Conservation (phyloP, 2,329 filamentous ascomycete genomes). For the Lasiodiplodia gonubiensis region DNA sequence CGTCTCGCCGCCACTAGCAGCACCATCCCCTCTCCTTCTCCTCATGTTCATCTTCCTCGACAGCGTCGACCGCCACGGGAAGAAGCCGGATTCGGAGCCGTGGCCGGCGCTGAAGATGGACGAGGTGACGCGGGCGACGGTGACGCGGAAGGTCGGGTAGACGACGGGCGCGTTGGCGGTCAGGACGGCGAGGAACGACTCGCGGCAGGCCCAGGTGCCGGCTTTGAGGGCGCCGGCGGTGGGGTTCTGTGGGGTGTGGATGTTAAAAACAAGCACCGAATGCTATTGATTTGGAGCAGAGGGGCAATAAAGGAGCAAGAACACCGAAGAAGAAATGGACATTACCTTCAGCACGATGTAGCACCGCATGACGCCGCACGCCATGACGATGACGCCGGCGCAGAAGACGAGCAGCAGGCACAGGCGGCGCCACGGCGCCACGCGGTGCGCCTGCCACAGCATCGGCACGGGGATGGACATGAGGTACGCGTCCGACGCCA, state of each 20-base stretch:
- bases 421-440: constrained; percentile 55
- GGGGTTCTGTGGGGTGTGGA: constrained; percentile 36
- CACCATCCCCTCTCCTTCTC: not conserved
- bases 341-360: constrained; percentile 54
- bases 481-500: constrained; percentile 63
- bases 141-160: constrained; percentile 16
- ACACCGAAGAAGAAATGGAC: not conserved
- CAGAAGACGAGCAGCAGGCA: constrained; percentile 61
- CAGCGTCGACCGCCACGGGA: not conserved
- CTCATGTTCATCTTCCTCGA: not conserved
- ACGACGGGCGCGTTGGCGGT: constrained; percentile 54
- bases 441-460: constrained; percentile 58
- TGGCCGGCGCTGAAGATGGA: constrained; percentile 1
- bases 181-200: constrained; percentile 54
- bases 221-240: constrained; percentile 49
- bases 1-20: not conserved
- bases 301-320: not conserved
- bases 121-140: not conserved
- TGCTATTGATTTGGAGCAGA: too few relatives aligned
- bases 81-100: not conserved
- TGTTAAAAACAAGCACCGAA: too few relatives aligned
- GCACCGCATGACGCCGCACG: constrained; percentile 60
- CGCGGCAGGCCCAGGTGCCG: constrained; percentile 53
- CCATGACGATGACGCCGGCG: constrained; percentile 62
- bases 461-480: constrained; percentile 64